Evolutionary conservation across 31 red algal species (phyloP), one percentile per base, ranked within the genome.

Genomic region (Endocladia muricata): DNA sequence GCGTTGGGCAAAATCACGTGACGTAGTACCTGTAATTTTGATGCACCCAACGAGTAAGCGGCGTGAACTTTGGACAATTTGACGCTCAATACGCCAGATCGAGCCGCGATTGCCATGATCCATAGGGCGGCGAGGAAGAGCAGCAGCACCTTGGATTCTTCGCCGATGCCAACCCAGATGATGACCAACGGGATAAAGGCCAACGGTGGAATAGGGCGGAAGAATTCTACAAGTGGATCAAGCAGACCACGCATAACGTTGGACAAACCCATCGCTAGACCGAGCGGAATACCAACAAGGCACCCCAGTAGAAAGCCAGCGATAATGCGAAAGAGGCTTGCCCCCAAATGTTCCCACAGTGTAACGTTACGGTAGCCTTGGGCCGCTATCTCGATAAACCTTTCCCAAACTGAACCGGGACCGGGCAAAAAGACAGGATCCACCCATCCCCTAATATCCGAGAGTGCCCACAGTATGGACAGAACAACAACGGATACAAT

Each of bases 211-310:
- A 64, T 64, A 17, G 60, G 60, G 26, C 60, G 60, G 26, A 21
- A 64, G 17, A 64, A 28, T 30, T 64, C 60, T 11, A 64, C 26
- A 22, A 64, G 15, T 13, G 60, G 60, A 64, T 64, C 60, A 64
- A 64, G 26, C 15, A 64, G 26, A 23, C 60, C 60, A 21, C 25
- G 13, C 11, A 30, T 13, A 23, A 64, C 13, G 15, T 28, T 15
- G 13, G 60, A 64, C 11, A 64, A 23, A 25, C n/a, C 60, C 60
- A 64, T 64, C 15, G 60, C 60, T 13, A 64, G 15, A 13, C 60
- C 60, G 11, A 64, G 13, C 26, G 60, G 60, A 64, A 64, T 28
- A 64, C 60, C 60, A 64, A 64, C 13, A 15, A 64, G 60, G 25
- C 13, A 22, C 13, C 60, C 60, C 13, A 64, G 26, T 11, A 64